Base-by-base conservation (phyloP, 345 rosid species). In the Aethionema arabicum region DNA sequence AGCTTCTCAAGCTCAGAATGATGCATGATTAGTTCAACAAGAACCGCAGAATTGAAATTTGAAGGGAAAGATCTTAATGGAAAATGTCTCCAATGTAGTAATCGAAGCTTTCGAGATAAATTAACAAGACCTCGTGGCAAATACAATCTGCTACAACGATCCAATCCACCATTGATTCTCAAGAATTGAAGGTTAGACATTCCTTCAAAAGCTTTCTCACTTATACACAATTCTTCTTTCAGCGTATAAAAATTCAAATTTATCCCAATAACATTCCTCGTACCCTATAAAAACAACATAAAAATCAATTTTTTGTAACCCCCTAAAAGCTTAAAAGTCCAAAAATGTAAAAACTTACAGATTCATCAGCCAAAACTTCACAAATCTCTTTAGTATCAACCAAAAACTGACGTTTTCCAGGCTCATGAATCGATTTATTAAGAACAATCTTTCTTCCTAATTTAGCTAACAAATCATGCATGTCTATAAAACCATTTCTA, bases 391-490 rank as follows among this genome's bases (percentile, higher is more conserved):
- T 60, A 13, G 45, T 8, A 16, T 7, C 10, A 56, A 44, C 36
- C 21, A 76, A 38, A 31, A 75, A 46, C 4, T 52, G 69, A 2
- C 64, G 59, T 27, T 48, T 7, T 1, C 45, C 66, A 59, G 69
- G 61, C 1, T 49, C 41, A 41, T 2, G 5, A 29, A 16, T 2
- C 3, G 57, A 59, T 66, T 70, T 58, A 39, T 41, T 16, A 2
- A 37, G 70, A 6, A 63, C 59, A 43, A 72, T 44, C 10, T 42
- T 33, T 46, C 61, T 0, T 10, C 77, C 74, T 66, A 76, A 29
- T 37, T 70, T 65, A 40, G 10, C 68, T 6, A 70, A 39, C 50
- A 67, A 56, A 44, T 63, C 50, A 67, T 70, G 76, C 71, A 77
- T 67, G 0, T 11, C 0, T 6, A 74, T 15, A 1, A 0, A 1